Evolutionary conservation across 2,329 filamentous ascomycete genomes (phyloP).

Genomic region (Monosporascus sp.): DNA sequence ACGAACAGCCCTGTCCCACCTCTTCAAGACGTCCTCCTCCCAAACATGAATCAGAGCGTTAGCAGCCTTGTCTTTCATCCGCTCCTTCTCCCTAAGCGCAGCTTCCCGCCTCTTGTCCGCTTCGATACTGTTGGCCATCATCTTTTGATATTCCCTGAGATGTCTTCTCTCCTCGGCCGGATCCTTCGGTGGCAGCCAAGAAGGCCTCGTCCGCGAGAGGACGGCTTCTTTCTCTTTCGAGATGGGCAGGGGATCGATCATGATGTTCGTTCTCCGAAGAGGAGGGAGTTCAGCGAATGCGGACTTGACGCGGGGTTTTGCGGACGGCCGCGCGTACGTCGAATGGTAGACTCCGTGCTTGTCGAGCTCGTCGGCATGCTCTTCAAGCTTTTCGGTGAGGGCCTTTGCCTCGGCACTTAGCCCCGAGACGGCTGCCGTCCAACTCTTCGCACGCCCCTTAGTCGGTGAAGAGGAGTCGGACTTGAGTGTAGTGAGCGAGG

Average conservation of each 20-base stretch:
- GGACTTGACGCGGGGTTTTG: slow-evolving; percentile 54
- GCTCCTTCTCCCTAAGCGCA: slow-evolving; percentile 44
- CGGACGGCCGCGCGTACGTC: slow-evolving; percentile 21
- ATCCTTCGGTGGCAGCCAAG: slow-evolving; percentile 81
- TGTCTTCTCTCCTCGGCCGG: slow-evolving; percentile 88
- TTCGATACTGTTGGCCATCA: slow-evolving; percentile 63
- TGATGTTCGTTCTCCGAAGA: slow-evolving; percentile 67
- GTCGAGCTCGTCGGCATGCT: slow-evolving; percentile 62
- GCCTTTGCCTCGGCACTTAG: slow-evolving; percentile 68
- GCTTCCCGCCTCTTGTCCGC: slow-evolving; percentile 56
- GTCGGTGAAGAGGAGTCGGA: slow-evolving; percentile 33
- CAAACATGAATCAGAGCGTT: slow-evolving; percentile 57
- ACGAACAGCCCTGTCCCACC: slow-evolving; percentile 66
- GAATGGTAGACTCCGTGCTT: slow-evolving; percentile 30
- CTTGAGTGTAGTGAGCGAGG: slow-evolving; percentile 26
- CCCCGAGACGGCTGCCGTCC: slow-evolving; percentile 64
- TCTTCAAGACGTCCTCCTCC: slow-evolving; percentile 71
- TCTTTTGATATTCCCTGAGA: slow-evolving; percentile 76
- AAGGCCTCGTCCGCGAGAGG: slow-evolving; percentile 71
- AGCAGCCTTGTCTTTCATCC: slow-evolving; percentile 48
- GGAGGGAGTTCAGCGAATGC: slow-evolving; percentile 65
- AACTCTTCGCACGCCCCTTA: slow-evolving; percentile 62
- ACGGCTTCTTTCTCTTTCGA: slow-evolving; percentile 85
- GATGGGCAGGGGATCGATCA: slow-evolving; percentile 78
- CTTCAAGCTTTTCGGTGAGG: slow-evolving; percentile 74